Base-by-base conservation (phyloP, 225 moss, liverwort and hornwort genomes). In the Neckera pumila region DNA sequence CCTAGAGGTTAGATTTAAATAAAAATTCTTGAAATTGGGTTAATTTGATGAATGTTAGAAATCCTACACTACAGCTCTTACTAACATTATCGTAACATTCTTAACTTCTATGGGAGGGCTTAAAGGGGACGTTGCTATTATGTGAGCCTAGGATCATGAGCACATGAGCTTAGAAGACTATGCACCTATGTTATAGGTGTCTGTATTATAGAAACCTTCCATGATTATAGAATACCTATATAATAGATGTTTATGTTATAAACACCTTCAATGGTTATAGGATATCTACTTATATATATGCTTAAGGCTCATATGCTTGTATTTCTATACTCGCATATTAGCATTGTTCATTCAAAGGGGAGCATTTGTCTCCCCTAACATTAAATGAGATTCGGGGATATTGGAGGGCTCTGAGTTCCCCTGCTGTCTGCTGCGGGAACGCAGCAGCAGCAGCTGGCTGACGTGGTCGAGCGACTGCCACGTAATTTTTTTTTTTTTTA, bases 21-120 rank as follows among this genome's bases (percentile, higher is more conserved):
- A 36, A 43, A 34, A 28, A 73, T 34, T 51, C 10, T 16, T 51
- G 3, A 18, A 25, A 56, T 43, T 23, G 4, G 40, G 2, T 79
- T 11, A 26, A 56, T 86, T 28, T 85, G 38, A 61, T 19, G 25
- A 47, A 34, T 40, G 17, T 81, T 16, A 4, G 17, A 21, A 28
- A 16, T 3, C 10, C 3, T 26, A 10, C 1, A 17, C 7, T 38
- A 1, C 17, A 57, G 11, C 1, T 26, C 1, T 79, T 0, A 0
- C 26, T 25, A 38, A 17, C 27, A 26, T 11, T 26, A 26, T n/a
- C 0, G 17, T 13, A 36, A 78, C 25, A n/a, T 26, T 56, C 0
- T 56, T 25, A 54, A 25, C 8, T 0, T 33, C 15, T 0, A 23
- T 15, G 3, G 1, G 25, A 9, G 2, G 25, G 2, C 5, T 17